Evolutionary conservation across 2,329 filamentous ascomycete genomes (phyloP).

Genomic region (Setomelanomma holmii): DNA sequence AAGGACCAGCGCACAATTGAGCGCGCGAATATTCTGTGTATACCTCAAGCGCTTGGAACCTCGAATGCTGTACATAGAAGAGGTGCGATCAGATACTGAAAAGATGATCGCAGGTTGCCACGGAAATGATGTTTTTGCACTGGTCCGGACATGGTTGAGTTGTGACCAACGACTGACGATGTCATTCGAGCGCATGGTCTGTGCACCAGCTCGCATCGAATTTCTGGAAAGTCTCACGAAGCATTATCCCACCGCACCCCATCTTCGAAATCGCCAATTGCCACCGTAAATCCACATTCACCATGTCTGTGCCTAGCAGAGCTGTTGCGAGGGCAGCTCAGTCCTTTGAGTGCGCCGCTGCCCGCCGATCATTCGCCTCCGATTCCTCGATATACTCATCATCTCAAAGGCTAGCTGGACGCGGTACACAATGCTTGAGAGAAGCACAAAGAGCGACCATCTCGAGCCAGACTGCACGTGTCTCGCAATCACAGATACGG

Average conservation of each 20-base stretch:
- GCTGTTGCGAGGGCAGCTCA: constrained; percentile 26
- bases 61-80: too few species aligned
- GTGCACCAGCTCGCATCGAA: constrained; percentile 9
- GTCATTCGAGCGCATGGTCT: constrained; percentile 1
- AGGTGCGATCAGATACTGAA: too few species aligned
- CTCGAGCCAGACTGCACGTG: constrained; percentile 4
- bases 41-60: too few species aligned
- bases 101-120: too few species aligned
- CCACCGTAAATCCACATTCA: not conserved
- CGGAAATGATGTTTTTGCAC: too few species aligned
- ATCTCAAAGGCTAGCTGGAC: constrained; percentile 13
- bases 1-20: too few species aligned
- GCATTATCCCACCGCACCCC: constrained; percentile 9
- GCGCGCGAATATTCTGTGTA: too few species aligned
- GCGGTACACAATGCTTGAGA: constrained; percentile 20
- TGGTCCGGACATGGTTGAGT: too few species aligned
- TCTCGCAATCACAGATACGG: constrained; percentile 20
- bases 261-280: not conserved
- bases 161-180: not conserved
- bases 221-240: constrained; percentile 19
- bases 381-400: constrained; percentile 19
- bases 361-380: constrained; percentile 37
- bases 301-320: constrained; percentile 35
- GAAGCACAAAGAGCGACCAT: constrained; percentile 10
- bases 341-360: constrained; percentile 15